These are phyloP conservation scores for Parascedosporium putredinis DNA, from an alignment of 2,329 filamentous ascomycete species.

Conservation along the genomic window DNA sequence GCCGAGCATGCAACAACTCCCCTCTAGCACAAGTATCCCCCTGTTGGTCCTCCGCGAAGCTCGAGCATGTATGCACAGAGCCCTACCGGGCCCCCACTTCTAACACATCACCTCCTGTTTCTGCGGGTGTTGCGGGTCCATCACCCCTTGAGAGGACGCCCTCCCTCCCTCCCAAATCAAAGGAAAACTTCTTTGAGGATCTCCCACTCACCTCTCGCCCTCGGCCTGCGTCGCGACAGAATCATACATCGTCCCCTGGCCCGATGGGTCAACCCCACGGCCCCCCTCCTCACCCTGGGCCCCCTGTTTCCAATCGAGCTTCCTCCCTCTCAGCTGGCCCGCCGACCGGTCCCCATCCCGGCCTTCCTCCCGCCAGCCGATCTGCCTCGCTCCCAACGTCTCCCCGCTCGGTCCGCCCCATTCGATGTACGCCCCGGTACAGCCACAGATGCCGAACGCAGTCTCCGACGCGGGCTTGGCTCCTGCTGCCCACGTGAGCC, in stretches of 20 bases:
- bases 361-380: conserved; percentile 9
- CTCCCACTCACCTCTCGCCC: conserved; percentile 53
- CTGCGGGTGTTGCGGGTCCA: conserved; percentile 20
- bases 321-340: background rate
- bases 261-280: conserved; percentile 14
- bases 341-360: conserved; percentile 13
- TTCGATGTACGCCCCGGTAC: background rate
- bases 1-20: conserved; percentile 44
- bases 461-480: conserved; percentile 30
- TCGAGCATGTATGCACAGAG: conserved; percentile 42
- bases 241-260: conserved; percentile 20
- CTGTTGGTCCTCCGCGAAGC: conserved; percentile 45
- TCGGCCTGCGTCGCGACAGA: conserved; percentile 47
- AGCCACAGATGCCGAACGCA: background rate
- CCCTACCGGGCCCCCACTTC: conserved; percentile 13
- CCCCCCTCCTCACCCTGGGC: conserved; percentile 12
- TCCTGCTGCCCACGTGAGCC: conserved; percentile 39
- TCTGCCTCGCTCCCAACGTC: no score
- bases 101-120: conserved; percentile 13
- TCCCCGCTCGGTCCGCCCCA: conserved; percentile 9
- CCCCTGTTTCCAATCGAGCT: conserved; percentile 2
- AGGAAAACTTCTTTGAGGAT: conserved; percentile 66
- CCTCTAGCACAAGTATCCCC: conserved; percentile 27
- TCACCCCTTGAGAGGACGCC: conserved; percentile 22
- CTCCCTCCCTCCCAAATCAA: conserved; percentile 24